Conservation (phyloP, 1,284 basidiomycete genomes). For the Sphagnurus paluster region DNA sequence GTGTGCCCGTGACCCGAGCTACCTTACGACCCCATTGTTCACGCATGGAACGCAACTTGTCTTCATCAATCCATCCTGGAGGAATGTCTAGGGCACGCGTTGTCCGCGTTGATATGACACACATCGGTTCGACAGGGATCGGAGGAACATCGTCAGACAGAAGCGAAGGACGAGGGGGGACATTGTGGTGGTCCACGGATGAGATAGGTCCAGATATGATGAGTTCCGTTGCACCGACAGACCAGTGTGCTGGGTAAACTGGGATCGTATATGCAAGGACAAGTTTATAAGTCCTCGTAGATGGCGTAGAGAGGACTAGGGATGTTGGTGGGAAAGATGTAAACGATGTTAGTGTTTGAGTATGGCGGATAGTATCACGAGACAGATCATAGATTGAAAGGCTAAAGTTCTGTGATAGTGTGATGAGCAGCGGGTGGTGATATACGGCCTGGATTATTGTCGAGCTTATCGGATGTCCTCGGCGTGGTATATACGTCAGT, state of each 20-base stretch:
- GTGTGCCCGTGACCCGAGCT: conserved; percentile 59
- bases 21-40: conserved; percentile 79
- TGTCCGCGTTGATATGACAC: conserved; percentile 56
- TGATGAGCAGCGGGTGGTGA: conserved; percentile 73
- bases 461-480: conserved; percentile 36
- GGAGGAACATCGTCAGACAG: conserved; percentile 18
- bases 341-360: conserved; percentile 69
- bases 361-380: conserved; percentile 45
- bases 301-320: conserved; percentile 62
- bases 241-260: conserved; percentile 81
- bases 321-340: conserved; percentile 75
- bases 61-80: conserved; percentile 68
- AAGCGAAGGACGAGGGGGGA: conserved; percentile 21
- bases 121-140: conserved; percentile 33
- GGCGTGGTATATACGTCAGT: conserved; percentile 49
- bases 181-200: conserved; percentile 12
- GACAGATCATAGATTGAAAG: conserved; percentile 71
- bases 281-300: conserved; percentile 63
- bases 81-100: conserved; percentile 70
- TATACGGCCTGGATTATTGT: conserved; percentile 67
- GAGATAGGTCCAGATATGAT: conserved; percentile 47
- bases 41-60: conserved; percentile 58
- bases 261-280: conserved; percentile 71
- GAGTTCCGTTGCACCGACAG: conserved; percentile 73
- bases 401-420: conserved; percentile 63